phyloP scores from a whole-genome alignment of 257 asterid species.

The Scutellaria barbata region DNA sequence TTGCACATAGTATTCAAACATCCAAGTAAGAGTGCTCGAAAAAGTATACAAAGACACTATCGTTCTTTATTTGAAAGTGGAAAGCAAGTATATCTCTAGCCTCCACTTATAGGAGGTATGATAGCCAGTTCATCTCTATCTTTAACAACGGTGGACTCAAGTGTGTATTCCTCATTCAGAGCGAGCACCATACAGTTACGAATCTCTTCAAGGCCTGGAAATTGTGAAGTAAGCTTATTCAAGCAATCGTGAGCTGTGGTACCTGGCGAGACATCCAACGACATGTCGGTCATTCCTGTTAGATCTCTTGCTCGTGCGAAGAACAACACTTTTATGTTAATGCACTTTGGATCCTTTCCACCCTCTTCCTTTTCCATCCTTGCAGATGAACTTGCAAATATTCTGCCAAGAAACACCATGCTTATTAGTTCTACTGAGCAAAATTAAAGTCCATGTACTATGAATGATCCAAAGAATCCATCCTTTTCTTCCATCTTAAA shows the following conservation, averaged over 20 bases:
- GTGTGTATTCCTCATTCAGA: slow-evolving; percentile 74
- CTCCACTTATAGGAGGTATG: slow-evolving; percentile 97
- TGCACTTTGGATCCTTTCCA: slow-evolving; percentile 37
- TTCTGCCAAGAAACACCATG: not conserved
- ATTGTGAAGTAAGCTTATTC: slow-evolving; percentile 58
- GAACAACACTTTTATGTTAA: slow-evolving; percentile 74
- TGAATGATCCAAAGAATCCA: too few species aligned
- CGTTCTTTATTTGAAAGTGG: not conserved
- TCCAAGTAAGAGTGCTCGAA: not conserved
- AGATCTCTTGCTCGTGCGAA: slow-evolving; percentile 89
- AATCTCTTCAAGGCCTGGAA: slow-evolving; percentile 81
- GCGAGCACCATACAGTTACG: slow-evolving; percentile 87
- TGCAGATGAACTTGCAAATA: slow-evolving; percentile 6
- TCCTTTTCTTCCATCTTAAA: not conserved
- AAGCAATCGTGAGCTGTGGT: slow-evolving; percentile 75
- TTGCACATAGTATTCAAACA: not conserved
- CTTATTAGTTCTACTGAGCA: not conserved
- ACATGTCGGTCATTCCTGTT: slow-evolving; percentile 67
- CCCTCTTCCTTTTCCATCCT: slow-evolving; percentile 36
- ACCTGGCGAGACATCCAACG: slow-evolving; percentile 65
- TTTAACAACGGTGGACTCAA: slow-evolving; percentile 63
- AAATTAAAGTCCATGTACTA: not conserved
- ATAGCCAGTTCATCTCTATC: slow-evolving; percentile 89
- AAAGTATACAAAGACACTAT: too few species aligned
- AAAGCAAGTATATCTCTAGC: slow-evolving; percentile 43